Evolutionary conservation across 139 green algal species (phyloP).

Genomic region (Chlamydomonas schloesseri): DNA sequence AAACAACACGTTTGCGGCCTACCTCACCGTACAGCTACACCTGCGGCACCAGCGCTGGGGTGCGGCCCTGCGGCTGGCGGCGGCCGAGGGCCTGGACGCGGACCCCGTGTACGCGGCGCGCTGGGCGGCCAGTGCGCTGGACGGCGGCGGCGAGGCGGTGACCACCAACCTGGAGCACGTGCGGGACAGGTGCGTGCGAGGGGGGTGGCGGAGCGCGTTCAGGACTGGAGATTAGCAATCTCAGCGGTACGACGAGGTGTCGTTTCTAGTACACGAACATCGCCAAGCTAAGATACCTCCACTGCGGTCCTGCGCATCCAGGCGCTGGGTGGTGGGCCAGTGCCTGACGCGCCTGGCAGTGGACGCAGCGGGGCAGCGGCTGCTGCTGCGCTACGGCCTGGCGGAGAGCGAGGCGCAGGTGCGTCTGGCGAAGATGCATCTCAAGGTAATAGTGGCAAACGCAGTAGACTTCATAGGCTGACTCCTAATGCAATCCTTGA

Average conservation of each 20-base stretch:
- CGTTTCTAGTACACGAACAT: no score
- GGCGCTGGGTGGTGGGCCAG: slow-evolving; percentile 46
- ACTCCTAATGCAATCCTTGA: no score
- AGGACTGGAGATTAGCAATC: no score
- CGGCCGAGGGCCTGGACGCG: slow-evolving; percentile 25
- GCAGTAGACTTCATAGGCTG: no score
- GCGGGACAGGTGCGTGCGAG: slow-evolving; percentile 17
- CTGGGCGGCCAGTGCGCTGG: slow-evolving; percentile 40
- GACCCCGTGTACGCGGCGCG: slow-evolving; percentile 49
- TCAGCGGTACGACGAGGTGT: no score
- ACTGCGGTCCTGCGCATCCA: background rate
- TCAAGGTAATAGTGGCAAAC: no score
- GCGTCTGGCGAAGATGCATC: background rate
- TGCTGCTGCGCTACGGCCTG: slow-evolving; percentile 56
- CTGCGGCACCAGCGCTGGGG: slow-evolving; percentile 42
- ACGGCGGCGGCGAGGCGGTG: slow-evolving; percentile 16
- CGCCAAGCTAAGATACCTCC: no score
- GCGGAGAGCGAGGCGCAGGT: slow-evolving; percentile 40
- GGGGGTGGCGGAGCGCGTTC: no score
- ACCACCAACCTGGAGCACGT: slow-evolving; percentile 13
- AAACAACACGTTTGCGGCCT: no score
- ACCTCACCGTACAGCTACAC: background rate
- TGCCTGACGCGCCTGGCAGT: slow-evolving; percentile 36
- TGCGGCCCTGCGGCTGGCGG: slow-evolving; percentile 36
- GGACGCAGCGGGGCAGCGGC: slow-evolving; percentile 48